A percentile compares a stretch with the other conserved stretches of the same genome.
These are phyloP conservation scores for Colletotrichum sansevieriae DNA, from an alignment of 2,329 filamentous ascomycete genomes.

Conservation along the genomic window DNA sequence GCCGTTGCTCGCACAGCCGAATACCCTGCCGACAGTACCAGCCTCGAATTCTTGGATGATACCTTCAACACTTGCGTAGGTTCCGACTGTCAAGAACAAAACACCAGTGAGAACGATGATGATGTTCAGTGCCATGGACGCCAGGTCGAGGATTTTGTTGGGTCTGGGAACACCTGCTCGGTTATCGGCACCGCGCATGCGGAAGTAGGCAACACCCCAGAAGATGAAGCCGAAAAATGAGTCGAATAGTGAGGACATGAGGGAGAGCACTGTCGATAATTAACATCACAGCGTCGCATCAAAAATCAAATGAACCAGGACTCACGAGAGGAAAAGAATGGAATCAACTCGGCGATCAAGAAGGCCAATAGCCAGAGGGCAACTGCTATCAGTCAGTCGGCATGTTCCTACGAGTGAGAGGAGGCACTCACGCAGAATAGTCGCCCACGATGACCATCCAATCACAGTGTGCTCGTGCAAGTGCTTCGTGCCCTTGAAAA, in stretches of 20 bases:
- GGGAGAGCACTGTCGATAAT: slow-evolving; percentile 64
- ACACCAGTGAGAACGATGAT: slow-evolving; percentile 80
- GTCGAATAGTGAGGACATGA: slow-evolving; percentile 92
- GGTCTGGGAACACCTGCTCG: slow-evolving; percentile 65
- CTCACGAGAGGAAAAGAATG: slow-evolving; percentile 85
- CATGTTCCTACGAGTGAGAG: background rate
- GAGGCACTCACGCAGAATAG: slow-evolving; percentile 70
- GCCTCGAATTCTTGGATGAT: slow-evolving; percentile 80
- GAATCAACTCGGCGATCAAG: slow-evolving; percentile 92
- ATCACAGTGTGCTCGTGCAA: slow-evolving; percentile 83
- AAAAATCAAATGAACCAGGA: background rate
- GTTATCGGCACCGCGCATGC: slow-evolving; percentile 78
- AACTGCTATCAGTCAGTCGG: slow-evolving; percentile 52
- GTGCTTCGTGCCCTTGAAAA: slow-evolving; percentile 83
- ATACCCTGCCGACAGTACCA: slow-evolving; percentile 76
- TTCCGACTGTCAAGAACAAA: slow-evolving; percentile 86
- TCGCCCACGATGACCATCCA: slow-evolving; percentile 84
- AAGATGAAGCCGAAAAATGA: slow-evolving; percentile 97
- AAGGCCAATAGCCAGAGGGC: slow-evolving; percentile 88
- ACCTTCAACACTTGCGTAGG: slow-evolving; percentile 81
- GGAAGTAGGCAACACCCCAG: slow-evolving; percentile 86
- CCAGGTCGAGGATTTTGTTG: slow-evolving; percentile 62
- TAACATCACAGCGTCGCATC: slow-evolving; percentile 49
- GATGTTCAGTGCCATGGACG: slow-evolving; percentile 76
- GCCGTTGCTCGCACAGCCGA: slow-evolving; percentile 79